phyloP scores from a whole-genome alignment of 2,329 filamentous ascomycete genomes.

The Colletotrichum falcatum region DNA sequence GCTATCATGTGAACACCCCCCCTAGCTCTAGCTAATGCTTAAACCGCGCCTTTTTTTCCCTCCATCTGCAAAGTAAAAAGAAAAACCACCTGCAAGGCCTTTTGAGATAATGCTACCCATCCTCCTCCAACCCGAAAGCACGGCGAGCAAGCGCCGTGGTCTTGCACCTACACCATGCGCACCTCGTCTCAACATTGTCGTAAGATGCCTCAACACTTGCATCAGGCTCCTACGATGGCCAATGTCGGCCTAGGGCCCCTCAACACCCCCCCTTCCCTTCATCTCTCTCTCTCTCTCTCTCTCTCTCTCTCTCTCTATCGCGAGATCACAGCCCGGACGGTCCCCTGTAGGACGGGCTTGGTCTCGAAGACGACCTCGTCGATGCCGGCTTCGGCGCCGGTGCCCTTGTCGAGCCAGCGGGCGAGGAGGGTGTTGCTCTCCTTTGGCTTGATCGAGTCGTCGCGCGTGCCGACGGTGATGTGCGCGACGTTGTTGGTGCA shows the following conservation, averaged over 20 bases:
- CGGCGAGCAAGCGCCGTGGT: neutral
- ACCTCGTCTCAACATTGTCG: neutral
- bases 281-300: neutral
- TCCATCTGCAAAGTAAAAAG: neutral
- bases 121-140: neutral
- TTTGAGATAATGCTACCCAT: neutral
- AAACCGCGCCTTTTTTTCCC: neutral
- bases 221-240: too few relatives aligned
- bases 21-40: neutral
- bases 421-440: constrained; percentile 90
- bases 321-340: constrained; percentile 62
- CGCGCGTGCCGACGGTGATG: constrained; percentile 88
- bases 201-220: too few relatives aligned
- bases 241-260: too few relatives aligned
- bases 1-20: neutral
- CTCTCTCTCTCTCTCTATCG: constrained; percentile 52
- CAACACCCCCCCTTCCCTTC: too few relatives aligned
- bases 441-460: constrained; percentile 83
- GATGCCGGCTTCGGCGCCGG: constrained; percentile 57
- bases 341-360: constrained; percentile 60
- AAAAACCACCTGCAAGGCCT: neutral
- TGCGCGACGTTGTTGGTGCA: constrained; percentile 86
- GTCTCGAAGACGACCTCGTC: constrained; percentile 63
- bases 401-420: constrained; percentile 75
- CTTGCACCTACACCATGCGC: neutral